A percentile compares a stretch with the other conserved stretches of the same genome.
These are phyloP conservation scores for Meira nashicola DNA, from an alignment of 1,284 basidiomycete genomes.

Conservation along the genomic window DNA sequence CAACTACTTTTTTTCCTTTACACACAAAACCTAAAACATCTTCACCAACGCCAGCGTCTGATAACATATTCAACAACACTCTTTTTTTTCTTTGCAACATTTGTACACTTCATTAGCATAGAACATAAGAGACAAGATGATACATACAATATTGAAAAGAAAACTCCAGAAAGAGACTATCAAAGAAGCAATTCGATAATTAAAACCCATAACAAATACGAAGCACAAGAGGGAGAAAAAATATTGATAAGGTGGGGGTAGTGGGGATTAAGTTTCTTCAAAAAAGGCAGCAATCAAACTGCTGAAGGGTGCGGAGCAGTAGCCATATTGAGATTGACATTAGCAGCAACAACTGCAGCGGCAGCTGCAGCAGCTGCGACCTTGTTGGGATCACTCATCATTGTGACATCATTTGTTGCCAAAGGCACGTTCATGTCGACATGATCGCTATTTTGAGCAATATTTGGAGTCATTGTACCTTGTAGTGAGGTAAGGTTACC, in stretches of 20 bases:
- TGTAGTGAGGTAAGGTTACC: not conserved
- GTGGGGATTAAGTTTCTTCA: not conserved
- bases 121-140: constrained; percentile 64
- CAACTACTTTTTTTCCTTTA: not conserved
- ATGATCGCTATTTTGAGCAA: not conserved
- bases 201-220: not conserved
- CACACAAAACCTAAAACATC: not conserved
- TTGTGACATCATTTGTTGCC: not conserved
- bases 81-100: constrained; percentile 17
- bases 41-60: not conserved
- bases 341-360: not conserved
- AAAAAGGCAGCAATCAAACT: not conserved
- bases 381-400: no score
- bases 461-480: not conserved
- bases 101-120: constrained; percentile 27
- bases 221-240: constrained; percentile 4
- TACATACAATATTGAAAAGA: constrained; percentile 64
- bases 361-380: no score
- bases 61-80: not conserved
- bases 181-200: not conserved
- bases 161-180: constrained; percentile 5
- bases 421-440: not conserved
- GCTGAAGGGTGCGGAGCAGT: not conserved
- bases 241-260: not conserved
- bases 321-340: not conserved